Conservation (phyloP, 306 rosid genomes). For the Cicer pinnatifidum region DNA sequence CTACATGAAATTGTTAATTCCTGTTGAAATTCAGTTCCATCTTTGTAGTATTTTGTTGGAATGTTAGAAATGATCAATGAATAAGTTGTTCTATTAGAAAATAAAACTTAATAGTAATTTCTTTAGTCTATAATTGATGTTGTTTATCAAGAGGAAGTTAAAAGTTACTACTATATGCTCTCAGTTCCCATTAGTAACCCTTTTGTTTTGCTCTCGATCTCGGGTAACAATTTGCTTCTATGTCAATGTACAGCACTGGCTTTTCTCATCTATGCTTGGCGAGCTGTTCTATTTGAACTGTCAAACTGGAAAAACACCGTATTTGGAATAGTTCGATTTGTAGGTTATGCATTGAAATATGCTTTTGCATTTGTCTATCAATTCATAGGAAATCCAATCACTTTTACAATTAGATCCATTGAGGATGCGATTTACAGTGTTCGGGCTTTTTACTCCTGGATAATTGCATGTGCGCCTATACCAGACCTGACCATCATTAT, state of each 20-base stretch:
- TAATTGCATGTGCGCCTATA: conserved; percentile 74
- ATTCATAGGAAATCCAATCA: conserved; percentile 82
- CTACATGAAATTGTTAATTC: conserved; percentile 13
- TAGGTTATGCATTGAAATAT: conserved; percentile 63
- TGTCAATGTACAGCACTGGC: conserved; percentile 63
- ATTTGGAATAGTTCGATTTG: conserved; percentile 52
- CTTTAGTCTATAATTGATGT: conserved; percentile 21
- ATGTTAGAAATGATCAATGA: conserved; percentile 19
- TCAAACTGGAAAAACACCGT: conserved; percentile 76
- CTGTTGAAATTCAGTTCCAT: conserved; percentile 29
- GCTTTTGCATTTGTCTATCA: conserved; percentile 61
- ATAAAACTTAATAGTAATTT: background rate
- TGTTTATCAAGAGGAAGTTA: conserved; percentile 28
- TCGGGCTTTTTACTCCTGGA: conserved; percentile 76
- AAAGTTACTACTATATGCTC: background rate
- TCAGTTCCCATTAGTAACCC: background rate
- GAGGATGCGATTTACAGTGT: conserved; percentile 64
- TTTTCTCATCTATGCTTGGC: conserved; percentile 90
- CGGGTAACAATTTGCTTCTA: conserved; percentile 25
- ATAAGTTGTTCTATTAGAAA: conserved; percentile 3
- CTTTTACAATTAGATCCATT: conserved; percentile 58
- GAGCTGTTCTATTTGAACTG: conserved; percentile 83
- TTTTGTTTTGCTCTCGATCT: conserved; percentile 3
- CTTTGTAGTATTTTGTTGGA: background rate
- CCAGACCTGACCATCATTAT: conserved; percentile 63